phyloP scores from a whole-genome alignment of 805 yeast species.

The Brettanomyces nanus region DNA sequence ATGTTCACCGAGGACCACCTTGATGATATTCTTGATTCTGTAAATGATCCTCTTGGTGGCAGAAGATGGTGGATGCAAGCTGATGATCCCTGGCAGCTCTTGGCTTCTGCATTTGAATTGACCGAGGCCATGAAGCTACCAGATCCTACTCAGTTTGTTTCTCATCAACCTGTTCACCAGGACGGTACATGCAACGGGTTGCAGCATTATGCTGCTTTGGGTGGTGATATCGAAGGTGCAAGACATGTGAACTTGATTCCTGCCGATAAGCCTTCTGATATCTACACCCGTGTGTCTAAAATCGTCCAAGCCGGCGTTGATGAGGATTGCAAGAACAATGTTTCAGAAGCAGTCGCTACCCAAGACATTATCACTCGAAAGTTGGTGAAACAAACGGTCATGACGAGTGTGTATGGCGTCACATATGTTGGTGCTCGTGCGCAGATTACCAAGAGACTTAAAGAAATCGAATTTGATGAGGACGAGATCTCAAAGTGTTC shows the following conservation, averaged over 20 bases:
- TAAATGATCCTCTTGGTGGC: constrained; percentile 50
- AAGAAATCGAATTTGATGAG: constrained; percentile 41
- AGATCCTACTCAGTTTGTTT: constrained; percentile 57
- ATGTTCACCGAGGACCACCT: constrained; percentile 50
- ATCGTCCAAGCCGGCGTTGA: constrained; percentile 51
- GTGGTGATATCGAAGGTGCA: constrained; percentile 82
- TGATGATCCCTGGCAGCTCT: constrained; percentile 79
- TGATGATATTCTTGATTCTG: constrained; percentile 48
- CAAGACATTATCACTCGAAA: constrained; percentile 68
- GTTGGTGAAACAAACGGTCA: constrained; percentile 92
- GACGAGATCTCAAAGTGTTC: constrained; percentile 32
- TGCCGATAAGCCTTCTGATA: constrained; percentile 68
- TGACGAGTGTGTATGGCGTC: constrained; percentile 98
- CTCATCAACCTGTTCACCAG: constrained; percentile 75
- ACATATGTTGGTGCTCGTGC: constrained; percentile 88
- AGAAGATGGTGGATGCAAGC: constrained; percentile 63
- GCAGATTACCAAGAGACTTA: constrained; percentile 76
- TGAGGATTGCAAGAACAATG: constrained; percentile 44
- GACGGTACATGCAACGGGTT: constrained; percentile 85
- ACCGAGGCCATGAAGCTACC: constrained; percentile 49
- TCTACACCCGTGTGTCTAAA: constrained; percentile 61
- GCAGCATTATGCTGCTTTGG: constrained; percentile 82
- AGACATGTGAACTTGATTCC: constrained; percentile 69
- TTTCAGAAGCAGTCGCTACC: constrained; percentile 44
- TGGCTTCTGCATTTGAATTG: constrained; percentile 63